phyloP scores from a whole-genome alignment of 176 grass and related monocot genomes.

The Chrysopogon serrulatus region DNA sequence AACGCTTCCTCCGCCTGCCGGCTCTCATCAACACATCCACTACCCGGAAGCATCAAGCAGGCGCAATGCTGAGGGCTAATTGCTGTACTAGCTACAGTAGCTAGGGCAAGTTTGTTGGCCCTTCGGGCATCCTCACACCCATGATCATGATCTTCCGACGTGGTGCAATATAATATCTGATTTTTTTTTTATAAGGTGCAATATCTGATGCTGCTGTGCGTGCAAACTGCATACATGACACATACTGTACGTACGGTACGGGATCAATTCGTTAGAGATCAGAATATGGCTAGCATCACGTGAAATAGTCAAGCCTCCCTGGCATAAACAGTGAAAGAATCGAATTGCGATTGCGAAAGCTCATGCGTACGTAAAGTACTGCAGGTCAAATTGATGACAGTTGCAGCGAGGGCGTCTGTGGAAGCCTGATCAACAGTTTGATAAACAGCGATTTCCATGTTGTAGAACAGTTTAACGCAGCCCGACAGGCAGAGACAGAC shows the following conservation, averaged over 20 bases:
- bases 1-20: not conserved
- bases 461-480: conserved; percentile 30
- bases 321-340: not conserved
- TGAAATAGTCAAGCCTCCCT: not conserved
- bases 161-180: too few species aligned
- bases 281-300: too few species aligned
- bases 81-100: not conserved
- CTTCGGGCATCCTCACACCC: not conserved
- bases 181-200: too few species aligned
- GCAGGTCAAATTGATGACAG: not conserved
- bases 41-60: not conserved
- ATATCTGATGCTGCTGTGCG: too few species aligned
- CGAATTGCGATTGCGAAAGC: not conserved
- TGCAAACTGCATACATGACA: too few species aligned
- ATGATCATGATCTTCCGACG: too few species aligned
- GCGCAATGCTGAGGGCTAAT: not conserved
- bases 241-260: too few species aligned
- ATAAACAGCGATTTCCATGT: conserved; percentile 19
- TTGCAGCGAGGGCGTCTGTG: not conserved
- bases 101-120: not conserved
- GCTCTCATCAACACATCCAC: not conserved
- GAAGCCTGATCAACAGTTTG: conserved; percentile 12
- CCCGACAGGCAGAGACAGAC: not conserved
- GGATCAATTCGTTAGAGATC: too few species aligned
- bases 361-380: not conserved